Evolutionary conservation across 257 asterid species (phyloP).

Genomic region (Capsicum chinense): DNA sequence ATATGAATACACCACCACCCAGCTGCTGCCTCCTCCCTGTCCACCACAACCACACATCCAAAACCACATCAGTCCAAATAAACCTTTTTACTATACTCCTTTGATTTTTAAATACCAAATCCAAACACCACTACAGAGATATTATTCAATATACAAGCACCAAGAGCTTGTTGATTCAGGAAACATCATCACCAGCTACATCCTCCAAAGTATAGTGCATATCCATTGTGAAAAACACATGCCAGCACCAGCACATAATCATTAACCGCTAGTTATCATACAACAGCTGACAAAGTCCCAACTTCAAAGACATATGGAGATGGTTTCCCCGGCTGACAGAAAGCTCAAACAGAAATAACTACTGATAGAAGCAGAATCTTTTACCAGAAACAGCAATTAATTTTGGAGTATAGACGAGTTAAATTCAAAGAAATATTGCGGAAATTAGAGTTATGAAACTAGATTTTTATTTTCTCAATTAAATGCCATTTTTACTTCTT

Average conservation of each 20-base stretch:
- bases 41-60: slow-evolving; percentile 97
- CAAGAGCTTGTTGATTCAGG: slow-evolving; percentile 27
- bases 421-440: not conserved
- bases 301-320: slow-evolving; percentile 7
- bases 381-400: slow-evolving; percentile 23
- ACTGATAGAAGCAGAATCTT: not conserved
- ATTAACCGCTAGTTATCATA: slow-evolving; percentile 3
- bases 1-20: slow-evolving; percentile 57
- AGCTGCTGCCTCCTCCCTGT: slow-evolving; percentile 91
- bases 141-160: slow-evolving; percentile 29
- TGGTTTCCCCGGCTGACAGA: slow-evolving; percentile 23
- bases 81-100: slow-evolving; percentile 49
- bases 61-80: slow-evolving; percentile 74
- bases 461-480: slow-evolving; percentile 2
- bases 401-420: not conserved
- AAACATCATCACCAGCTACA: slow-evolving; percentile 27
- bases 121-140: slow-evolving; percentile 40
- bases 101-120: slow-evolving; percentile 52
- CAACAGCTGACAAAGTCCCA: slow-evolving; percentile 27
- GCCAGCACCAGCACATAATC: slow-evolving; percentile 25
- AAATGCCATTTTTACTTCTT: slow-evolving; percentile 1
- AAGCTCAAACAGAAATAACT: not conserved
- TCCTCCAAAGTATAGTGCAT: slow-evolving; percentile 1
- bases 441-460: slow-evolving; percentile 6
- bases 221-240: slow-evolving; percentile 11